A percentile compares a stretch with the other conserved stretches of the same genome.
These are phyloP conservation scores for Trypanosoma congolense DNA, from an alignment of 208 protist genomes.

Conservation along the genomic window DNA sequence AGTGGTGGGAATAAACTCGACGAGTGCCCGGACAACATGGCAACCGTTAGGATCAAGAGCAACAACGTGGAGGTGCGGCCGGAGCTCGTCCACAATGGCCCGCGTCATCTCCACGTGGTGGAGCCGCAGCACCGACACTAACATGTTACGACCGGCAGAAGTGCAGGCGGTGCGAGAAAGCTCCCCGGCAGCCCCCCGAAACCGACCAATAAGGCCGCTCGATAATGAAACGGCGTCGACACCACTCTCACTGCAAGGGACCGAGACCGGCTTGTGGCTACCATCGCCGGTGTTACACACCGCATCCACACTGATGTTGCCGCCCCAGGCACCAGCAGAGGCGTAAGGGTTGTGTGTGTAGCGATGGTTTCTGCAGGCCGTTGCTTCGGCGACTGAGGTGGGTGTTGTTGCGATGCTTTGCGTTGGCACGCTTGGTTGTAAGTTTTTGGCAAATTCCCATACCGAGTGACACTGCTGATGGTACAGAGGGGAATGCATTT, in stretches of 20 bases:
- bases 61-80: constrained; percentile 51
- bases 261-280: constrained; percentile 27
- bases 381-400: constrained; percentile 14
- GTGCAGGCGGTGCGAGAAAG: constrained; percentile 50
- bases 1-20: constrained; percentile 46
- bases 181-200: constrained; percentile 34
- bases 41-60: constrained; percentile 63
- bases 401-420: constrained; percentile 1
- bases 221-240: neutral
- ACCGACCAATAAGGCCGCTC: constrained; percentile 33
- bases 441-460: neutral
- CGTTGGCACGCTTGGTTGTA: neutral
- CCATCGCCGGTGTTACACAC: constrained; percentile 22
- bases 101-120: constrained; percentile 52
- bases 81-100: constrained; percentile 55
- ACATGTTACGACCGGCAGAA: constrained; percentile 41
- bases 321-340: constrained; percentile 19
- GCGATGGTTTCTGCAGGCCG: neutral
- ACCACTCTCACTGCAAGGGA: constrained; percentile 7
- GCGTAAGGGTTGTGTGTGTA: constrained; percentile 82
- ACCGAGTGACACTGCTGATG: neutral
- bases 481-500: neutral
- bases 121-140: constrained; percentile 50
- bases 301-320: constrained; percentile 2
- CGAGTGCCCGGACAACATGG: constrained; percentile 65